A percentile compares a stretch with the other conserved stretches of the same genome.
Evolutionary conservation across 2,329 filamentous ascomycete species (phyloP).

Genomic region (Achaetomium macrosporum): DNA sequence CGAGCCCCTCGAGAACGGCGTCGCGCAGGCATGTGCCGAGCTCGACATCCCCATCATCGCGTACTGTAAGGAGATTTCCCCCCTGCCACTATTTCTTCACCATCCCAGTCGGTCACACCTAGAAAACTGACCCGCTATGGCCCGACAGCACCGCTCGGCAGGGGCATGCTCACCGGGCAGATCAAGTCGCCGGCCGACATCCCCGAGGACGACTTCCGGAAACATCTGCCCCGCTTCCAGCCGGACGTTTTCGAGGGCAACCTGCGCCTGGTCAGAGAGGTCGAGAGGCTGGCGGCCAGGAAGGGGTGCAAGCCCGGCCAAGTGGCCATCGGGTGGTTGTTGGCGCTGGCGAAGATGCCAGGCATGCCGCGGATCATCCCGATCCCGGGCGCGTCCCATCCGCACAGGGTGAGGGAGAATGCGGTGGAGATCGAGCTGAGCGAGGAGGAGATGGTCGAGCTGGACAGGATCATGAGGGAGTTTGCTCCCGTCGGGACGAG

Average conservation of each 20-base stretch:
- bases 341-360: slow-evolving; percentile 42
- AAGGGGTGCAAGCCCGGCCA: slow-evolving; percentile 59
- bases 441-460: slow-evolving; percentile 21
- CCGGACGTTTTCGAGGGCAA: slow-evolving; percentile 59
- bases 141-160: slow-evolving; percentile 41
- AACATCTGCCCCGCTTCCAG: slow-evolving; percentile 52
- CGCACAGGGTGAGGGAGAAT: slow-evolving; percentile 56
- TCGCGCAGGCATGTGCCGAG: slow-evolving; percentile 49
- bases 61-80: slow-evolving; percentile 45
- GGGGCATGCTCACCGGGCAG: slow-evolving; percentile 48
- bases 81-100: neutral
- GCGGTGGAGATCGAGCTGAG: slow-evolving; percentile 36
- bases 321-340: slow-evolving; percentile 60
- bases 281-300: slow-evolving; percentile 52
- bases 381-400: slow-evolving; percentile 59
- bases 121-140: no score
- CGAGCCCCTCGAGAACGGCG: slow-evolving; percentile 33
- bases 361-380: slow-evolving; percentile 56
- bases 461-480: slow-evolving; percentile 18
- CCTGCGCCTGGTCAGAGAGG: slow-evolving; percentile 51
- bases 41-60: slow-evolving; percentile 63
- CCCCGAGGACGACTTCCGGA: slow-evolving; percentile 43
- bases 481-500: slow-evolving; percentile 15
- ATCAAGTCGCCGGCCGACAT: slow-evolving; percentile 51
- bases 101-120: no score